Evolutionary conservation across 164 flowering plant genomes (phyloP).

Genomic region (Vitis rotundifolia): DNA sequence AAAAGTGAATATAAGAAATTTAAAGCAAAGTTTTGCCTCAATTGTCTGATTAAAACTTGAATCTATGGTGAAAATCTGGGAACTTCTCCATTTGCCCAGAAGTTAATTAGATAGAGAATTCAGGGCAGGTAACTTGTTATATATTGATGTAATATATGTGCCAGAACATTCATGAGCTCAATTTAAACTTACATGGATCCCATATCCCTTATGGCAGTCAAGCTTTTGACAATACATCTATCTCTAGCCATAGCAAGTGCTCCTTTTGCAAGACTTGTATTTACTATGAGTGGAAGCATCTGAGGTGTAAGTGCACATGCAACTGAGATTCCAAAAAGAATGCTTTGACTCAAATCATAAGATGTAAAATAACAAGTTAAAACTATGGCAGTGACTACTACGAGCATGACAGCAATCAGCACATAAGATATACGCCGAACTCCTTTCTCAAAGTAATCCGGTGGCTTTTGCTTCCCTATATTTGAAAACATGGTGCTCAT

Average conservation of each 20-base stretch:
- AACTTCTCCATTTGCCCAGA: too few species aligned
- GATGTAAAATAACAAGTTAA: slow-evolving; percentile 39
- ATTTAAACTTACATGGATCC: slow-evolving; percentile 73
- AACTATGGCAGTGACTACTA: slow-evolving; percentile 48
- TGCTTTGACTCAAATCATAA: slow-evolving; percentile 32
- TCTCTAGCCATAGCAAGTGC: slow-evolving; percentile 82
- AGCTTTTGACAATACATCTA: slow-evolving; percentile 75
- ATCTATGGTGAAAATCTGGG: too few species aligned
- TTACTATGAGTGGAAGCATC: slow-evolving; percentile 79
- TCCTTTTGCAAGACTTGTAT: slow-evolving; percentile 77
- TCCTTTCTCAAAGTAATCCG: slow-evolving; percentile 59
- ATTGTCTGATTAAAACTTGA: too few species aligned
- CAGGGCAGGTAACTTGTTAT: background rate
- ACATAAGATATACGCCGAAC: slow-evolving; percentile 53
- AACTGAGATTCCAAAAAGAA: slow-evolving; percentile 67
- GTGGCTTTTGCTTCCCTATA: slow-evolving; percentile 57
- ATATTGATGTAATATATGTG: background rate
- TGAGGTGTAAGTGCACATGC: slow-evolving; percentile 82
- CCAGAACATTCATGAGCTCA: too few species aligned
- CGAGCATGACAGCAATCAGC: slow-evolving; percentile 54
- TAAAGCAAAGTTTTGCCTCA: too few species aligned
- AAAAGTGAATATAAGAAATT: too few species aligned
- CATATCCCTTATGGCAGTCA: slow-evolving; percentile 71
- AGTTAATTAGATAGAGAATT: too few species aligned
- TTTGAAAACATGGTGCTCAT: slow-evolving; percentile 71